Evolutionary conservation across 352 stramenopile species (phyloP).

Genomic region (Porosira glacialis): DNA sequence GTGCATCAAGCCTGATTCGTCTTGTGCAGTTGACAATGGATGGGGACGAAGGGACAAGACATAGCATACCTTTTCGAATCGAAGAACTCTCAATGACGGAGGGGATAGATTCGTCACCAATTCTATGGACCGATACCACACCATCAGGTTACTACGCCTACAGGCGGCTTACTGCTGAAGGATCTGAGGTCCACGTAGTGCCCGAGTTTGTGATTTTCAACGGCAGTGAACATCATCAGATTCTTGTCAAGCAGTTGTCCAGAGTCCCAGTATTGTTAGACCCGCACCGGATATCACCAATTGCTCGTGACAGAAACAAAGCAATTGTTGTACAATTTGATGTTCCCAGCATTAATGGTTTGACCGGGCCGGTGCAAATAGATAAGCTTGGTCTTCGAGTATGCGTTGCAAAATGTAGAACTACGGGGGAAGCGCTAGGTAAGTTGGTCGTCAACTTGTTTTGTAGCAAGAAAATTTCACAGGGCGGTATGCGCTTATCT

Average conservation of each 20-base stretch:
- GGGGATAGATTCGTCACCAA: slow-evolving; percentile 69
- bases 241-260: slow-evolving; percentile 68
- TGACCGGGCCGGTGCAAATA: slow-evolving; percentile 66
- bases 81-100: slow-evolving; percentile 72
- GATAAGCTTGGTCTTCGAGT: slow-evolving; percentile 72
- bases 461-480: too few species aligned
- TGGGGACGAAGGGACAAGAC: slow-evolving; percentile 60
- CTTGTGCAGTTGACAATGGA: slow-evolving; percentile 79
- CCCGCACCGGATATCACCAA: slow-evolving; percentile 49
- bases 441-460: too few species aligned
- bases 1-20: slow-evolving; percentile 49
- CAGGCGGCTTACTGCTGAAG: slow-evolving; percentile 65
- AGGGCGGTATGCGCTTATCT: not conserved
- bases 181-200: slow-evolving; percentile 77
- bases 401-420: slow-evolving; percentile 57
- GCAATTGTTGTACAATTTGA: slow-evolving; percentile 66
- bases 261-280: slow-evolving; percentile 44
- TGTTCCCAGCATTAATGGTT: slow-evolving; percentile 56
- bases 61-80: slow-evolving; percentile 72
- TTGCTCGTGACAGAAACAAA: slow-evolving; percentile 55
- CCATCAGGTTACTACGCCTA: slow-evolving; percentile 77
- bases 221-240: slow-evolving; percentile 56
- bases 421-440: slow-evolving; percentile 57
- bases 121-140: slow-evolving; percentile 69
- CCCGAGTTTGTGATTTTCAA: slow-evolving; percentile 82